phyloP scores from a whole-genome alignment of 805 yeast genomes.

The Teunomyces funiuensis region DNA sequence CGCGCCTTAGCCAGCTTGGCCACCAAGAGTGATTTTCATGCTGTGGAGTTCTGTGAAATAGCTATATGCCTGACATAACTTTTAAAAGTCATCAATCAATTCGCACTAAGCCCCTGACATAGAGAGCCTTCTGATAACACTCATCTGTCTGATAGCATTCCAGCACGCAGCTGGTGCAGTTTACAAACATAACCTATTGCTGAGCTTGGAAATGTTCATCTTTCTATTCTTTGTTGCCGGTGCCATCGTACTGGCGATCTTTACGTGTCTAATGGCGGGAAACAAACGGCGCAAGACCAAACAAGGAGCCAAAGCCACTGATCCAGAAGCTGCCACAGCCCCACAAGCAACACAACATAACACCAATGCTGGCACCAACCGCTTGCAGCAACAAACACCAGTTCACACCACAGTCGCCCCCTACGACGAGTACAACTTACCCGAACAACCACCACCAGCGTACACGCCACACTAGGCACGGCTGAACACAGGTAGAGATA shows the following conservation, averaged over 20 bases:
- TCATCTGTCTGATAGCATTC: too few relatives aligned
- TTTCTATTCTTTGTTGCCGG: not conserved
- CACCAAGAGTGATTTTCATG: constrained; percentile 32
- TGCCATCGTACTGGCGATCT: not conserved
- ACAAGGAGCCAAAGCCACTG: not conserved
- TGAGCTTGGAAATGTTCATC: not conserved
- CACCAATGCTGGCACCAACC: not conserved
- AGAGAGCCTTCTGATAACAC: too few relatives aligned
- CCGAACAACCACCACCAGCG: constrained; percentile 1
- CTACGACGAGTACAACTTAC: not conserved
- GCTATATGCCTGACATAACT: not conserved
- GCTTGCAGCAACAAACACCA: too few relatives aligned
- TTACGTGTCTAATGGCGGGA: not conserved
- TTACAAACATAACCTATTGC: too few relatives aligned
- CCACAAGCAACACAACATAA: too few relatives aligned
- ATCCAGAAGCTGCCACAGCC: not conserved
- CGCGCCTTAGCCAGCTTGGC: constrained; percentile 52
- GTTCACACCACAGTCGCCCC: not conserved
- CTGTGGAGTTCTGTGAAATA: not conserved
- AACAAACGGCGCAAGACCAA: not conserved
- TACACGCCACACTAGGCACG: constrained; percentile 1
- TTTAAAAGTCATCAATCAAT: too few relatives aligned
- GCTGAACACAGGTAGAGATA: too few relatives aligned
- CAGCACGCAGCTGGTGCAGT: too few relatives aligned
- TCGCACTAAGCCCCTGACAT: too few relatives aligned